These are phyloP conservation scores for Beauveria sp. DNA, from an alignment of 2,329 filamentous ascomycete genomes.

Conservation along the genomic window DNA sequence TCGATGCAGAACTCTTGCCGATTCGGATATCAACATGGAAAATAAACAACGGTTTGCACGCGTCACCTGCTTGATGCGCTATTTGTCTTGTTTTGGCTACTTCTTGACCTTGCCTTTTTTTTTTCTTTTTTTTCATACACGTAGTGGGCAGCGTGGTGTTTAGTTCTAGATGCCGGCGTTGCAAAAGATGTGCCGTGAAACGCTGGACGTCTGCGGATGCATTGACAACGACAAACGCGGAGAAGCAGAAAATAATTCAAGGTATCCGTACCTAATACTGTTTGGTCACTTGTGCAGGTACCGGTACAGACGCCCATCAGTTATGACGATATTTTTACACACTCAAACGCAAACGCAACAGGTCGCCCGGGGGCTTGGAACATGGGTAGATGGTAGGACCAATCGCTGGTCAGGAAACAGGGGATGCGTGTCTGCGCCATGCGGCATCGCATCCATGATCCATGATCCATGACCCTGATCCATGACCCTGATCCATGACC, in stretches of 20 bases:
- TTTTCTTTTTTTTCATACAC: neutral
- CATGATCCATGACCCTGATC: neutral
- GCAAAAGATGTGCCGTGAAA: neutral
- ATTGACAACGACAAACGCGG: conserved; percentile 2
- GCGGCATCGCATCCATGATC: conserved; percentile 4
- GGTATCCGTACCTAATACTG: neutral
- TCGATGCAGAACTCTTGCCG: conserved; percentile 4
- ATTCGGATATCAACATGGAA: neutral
- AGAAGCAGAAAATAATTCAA: neutral
- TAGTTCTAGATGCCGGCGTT: neutral
- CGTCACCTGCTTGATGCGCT: neutral
- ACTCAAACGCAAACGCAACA: neutral
- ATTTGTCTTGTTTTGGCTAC: neutral
- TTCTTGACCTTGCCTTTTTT: neutral
- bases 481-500: no score
- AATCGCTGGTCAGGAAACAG: neutral
- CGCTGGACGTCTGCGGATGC: neutral
- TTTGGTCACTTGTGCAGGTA: neutral
- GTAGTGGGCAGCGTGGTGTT: neutral
- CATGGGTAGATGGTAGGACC: neutral
- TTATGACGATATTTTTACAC: neutral
- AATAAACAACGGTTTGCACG: neutral
- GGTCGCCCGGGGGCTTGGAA: neutral
- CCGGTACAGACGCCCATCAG: neutral
- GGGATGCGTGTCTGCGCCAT: neutral